These are phyloP conservation scores for Erodium texanum DNA, from an alignment of 441 rosid species.

Conservation along the genomic window DNA sequence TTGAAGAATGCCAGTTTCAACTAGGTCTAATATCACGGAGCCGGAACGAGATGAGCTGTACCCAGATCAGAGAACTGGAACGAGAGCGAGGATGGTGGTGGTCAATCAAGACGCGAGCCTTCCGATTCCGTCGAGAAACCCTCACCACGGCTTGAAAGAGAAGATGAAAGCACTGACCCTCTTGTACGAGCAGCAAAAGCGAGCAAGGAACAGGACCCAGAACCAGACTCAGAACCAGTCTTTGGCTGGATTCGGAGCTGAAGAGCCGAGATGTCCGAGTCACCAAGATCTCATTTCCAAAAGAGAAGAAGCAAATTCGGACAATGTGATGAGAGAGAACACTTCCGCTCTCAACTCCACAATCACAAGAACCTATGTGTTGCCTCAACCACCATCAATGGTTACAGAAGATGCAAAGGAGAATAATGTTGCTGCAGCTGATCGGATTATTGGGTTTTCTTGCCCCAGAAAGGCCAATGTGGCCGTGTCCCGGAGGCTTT, in stretches of 20 bases:
- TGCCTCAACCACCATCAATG: conserved; percentile 33
- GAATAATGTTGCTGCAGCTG: conserved; percentile 46
- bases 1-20: conserved; percentile 9
- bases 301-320: conserved; percentile 11
- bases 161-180: conserved; percentile 66
- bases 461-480: conserved; percentile 37
- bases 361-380: conserved; percentile 35
- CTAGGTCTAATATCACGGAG: background rate
- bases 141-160: conserved; percentile 66
- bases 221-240: conserved; percentile 40
- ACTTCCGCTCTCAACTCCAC: conserved; percentile 26
- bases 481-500: conserved; percentile 56
- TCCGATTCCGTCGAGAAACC: conserved; percentile 43
- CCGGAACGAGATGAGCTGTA: background rate
- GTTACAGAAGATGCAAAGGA: conserved; percentile 41
- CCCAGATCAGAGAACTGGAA: conserved; percentile 1
- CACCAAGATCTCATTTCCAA: no score
- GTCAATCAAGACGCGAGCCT: conserved; percentile 16
- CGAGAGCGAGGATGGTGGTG: conserved; percentile 17
- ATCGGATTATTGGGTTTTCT: conserved; percentile 46
- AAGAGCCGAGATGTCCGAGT: background rate
- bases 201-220: background rate
- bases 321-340: conserved; percentile 36
- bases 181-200: conserved; percentile 51
- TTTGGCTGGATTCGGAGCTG: conserved; percentile 32